Evolutionary conservation across 805 yeast species (phyloP).

Genomic region (Hemisphaericaspora nanyangensis): DNA sequence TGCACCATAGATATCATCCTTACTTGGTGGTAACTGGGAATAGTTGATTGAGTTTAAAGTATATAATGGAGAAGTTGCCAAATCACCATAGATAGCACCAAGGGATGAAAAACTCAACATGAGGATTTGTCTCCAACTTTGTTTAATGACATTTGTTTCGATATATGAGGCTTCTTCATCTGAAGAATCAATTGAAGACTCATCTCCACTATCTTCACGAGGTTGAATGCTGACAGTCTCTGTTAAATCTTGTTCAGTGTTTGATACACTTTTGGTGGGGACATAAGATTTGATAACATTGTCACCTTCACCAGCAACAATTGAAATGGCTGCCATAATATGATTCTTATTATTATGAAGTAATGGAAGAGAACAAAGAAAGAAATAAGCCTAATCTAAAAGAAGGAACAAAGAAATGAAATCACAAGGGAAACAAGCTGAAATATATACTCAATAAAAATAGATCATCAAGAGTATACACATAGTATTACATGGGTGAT

Average conservation of each 20-base stretch:
- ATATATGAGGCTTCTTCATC: conserved; percentile 1
- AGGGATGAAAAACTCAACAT: conserved; percentile 41
- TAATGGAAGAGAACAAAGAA: not conserved
- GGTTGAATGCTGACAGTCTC: not conserved
- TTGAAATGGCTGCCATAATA: not conserved
- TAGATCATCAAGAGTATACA: not conserved
- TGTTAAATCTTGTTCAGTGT: not conserved
- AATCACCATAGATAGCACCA: conserved; percentile 64
- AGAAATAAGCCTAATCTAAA: not conserved
- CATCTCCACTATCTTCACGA: not conserved
- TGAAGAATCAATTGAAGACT: not conserved
- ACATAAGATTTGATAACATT: not conserved
- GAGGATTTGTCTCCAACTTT: conserved; percentile 19
- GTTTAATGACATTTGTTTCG: conserved; percentile 8
- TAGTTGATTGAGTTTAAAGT: conserved; percentile 34
- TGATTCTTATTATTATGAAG: too few species aligned
- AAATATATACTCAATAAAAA: not conserved
- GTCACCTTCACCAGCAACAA: not conserved
- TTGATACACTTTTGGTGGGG: not conserved
- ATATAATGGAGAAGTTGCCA: conserved; percentile 61
- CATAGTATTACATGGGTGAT: not conserved
- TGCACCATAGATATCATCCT: conserved; percentile 46
- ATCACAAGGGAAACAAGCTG: not conserved
- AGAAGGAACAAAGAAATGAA: not conserved
- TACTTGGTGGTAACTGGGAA: conserved; percentile 25